Evolutionary conservation across 352 stramenopile genomes (phyloP).

Genomic region (Elongisporangium anandrum): DNA sequence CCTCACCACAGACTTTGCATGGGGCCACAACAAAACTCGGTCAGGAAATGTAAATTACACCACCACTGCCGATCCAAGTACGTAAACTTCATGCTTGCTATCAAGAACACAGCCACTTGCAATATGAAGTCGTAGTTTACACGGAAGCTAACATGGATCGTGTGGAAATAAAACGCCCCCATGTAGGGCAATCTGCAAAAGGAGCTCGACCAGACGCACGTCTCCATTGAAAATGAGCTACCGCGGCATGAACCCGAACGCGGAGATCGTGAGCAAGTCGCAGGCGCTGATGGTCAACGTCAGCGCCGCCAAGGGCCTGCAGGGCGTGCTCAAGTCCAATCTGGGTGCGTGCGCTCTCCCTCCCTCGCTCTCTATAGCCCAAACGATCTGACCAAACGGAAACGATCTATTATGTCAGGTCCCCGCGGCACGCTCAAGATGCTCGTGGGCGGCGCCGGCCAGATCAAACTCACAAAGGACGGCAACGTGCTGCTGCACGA

Average conservation of each 20-base stretch:
- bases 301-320: slow-evolving; percentile 94
- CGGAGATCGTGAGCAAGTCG: slow-evolving; percentile 96
- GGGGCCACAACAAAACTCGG: too few relatives aligned
- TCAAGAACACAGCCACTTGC: too few relatives aligned
- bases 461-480: slow-evolving; percentile 99
- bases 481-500: slow-evolving; percentile 99
- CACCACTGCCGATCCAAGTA: too few relatives aligned
- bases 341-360: slow-evolving; percentile 46
- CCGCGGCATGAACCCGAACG: slow-evolving; percentile 92
- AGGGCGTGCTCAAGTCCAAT: slow-evolving; percentile 94
- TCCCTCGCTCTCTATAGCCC: background rate
- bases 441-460: slow-evolving; percentile 97
- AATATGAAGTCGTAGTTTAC: too few relatives aligned
- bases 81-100: too few relatives aligned
- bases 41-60: too few relatives aligned
- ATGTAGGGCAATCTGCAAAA: too few relatives aligned
- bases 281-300: slow-evolving; percentile 97
- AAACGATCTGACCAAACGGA: slow-evolving; percentile 1
- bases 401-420: slow-evolving; percentile 29
- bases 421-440: slow-evolving; percentile 99
- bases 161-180: too few relatives aligned
- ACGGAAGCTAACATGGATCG: too few relatives aligned
- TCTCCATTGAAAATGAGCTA: slow-evolving; percentile 47
- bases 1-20: too few relatives aligned
- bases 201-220: background rate